Base-by-base conservation (phyloP, 1,284 basidiomycete species). In the Heliocybe sulcata region DNA sequence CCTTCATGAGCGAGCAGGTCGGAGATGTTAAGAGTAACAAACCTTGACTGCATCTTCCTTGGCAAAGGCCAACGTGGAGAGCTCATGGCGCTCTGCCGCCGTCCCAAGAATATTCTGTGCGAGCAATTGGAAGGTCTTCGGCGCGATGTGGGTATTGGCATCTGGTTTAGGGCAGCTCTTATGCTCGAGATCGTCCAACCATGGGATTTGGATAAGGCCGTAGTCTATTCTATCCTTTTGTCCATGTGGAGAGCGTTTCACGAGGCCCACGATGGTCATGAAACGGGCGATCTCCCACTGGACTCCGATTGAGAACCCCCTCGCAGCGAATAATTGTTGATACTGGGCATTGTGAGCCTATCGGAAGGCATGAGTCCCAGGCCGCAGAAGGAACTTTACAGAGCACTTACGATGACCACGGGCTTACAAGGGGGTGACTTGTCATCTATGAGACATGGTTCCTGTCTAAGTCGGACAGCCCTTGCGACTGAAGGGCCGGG, bases 231-330 rank as follows among this genome's bases (percentile, higher is more conserved):
- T 22, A 6, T 22, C 14, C 14, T 11, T 26, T 49, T 22, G 25
- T 26, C 23, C 11, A n/a, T n/a, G n/a, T n/a, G n/a, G n/a, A n/a
- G 14, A 11, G 23, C 20, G 22, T 49, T 49, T 25, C 23, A 16
- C 47, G 9, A 4, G 47, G 14, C 12, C 12, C 14, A 16, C 12
- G n/a, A 49, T 25, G 12, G 47, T 26, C 23, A 25, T 26, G 47
- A 49, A 25, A 6, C 47, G 47, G 47, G 47, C 47, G 6, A 49
- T 49, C 27, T 49, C 47, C 47, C 47, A 49, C 27, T 49, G 47
- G 12, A 26, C 27, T 8, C 22, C 27, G 23, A 26, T 6, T 22
- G 47, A n/a, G 20, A 49, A 25, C 22, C 8, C 20, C 27, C 27
- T 49, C 12, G 22, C 47, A 22, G 10, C 27, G 27, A 49, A 49